Evolutionary conservation across 192 early-diverging fungal species (phyloP).

Genomic region (Coemansia sp.): DNA sequence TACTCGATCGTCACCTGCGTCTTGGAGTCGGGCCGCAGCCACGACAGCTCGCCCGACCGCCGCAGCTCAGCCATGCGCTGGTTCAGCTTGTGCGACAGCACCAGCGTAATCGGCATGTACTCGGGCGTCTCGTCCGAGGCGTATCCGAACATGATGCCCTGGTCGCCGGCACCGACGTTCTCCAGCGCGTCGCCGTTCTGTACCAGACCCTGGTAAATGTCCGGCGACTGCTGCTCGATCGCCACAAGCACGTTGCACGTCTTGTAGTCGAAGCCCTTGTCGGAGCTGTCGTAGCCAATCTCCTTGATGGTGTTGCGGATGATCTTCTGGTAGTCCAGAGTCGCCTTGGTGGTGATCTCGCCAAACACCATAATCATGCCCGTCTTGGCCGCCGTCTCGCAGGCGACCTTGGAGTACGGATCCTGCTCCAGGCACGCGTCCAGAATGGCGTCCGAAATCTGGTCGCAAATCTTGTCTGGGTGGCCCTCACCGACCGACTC

Average conservation of each 20-base stretch:
- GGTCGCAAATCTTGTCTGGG: slow-evolving; percentile 99
- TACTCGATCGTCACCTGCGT: slow-evolving; percentile 99
- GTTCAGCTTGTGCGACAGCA: slow-evolving; percentile 98
- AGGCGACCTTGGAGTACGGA: slow-evolving; percentile 97
- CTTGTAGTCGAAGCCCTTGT: slow-evolving; percentile 99
- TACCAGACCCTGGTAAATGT: slow-evolving; percentile 96
- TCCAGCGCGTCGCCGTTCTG: slow-evolving; percentile 89
- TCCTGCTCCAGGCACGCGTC: slow-evolving; percentile 94
- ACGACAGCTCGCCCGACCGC: slow-evolving; percentile 82
- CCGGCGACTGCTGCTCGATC: slow-evolving; percentile 99
- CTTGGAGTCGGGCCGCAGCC: slow-evolving; percentile 99
- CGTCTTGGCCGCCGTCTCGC: slow-evolving; percentile 99
- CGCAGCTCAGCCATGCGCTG: slow-evolving; percentile 93
- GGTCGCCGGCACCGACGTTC: slow-evolving; percentile 99
- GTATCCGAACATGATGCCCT: slow-evolving; percentile 94
- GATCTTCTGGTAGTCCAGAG: slow-evolving; percentile 98
- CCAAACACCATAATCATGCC: slow-evolving; percentile 99
- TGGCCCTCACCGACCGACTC: slow-evolving; percentile 99
- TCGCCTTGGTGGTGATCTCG: slow-evolving; percentile 99
- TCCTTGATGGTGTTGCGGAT: slow-evolving; percentile 98
- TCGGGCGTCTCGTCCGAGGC: slow-evolving; percentile 99
- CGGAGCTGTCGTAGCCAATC: slow-evolving; percentile 98
- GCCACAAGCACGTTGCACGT: slow-evolving; percentile 99
- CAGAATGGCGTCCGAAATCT: slow-evolving; percentile 98
- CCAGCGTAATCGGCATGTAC: slow-evolving; percentile 95